Conservation (phyloP, 495 filamentous ascomycete genomes). For the Gamarada debralockiae region DNA sequence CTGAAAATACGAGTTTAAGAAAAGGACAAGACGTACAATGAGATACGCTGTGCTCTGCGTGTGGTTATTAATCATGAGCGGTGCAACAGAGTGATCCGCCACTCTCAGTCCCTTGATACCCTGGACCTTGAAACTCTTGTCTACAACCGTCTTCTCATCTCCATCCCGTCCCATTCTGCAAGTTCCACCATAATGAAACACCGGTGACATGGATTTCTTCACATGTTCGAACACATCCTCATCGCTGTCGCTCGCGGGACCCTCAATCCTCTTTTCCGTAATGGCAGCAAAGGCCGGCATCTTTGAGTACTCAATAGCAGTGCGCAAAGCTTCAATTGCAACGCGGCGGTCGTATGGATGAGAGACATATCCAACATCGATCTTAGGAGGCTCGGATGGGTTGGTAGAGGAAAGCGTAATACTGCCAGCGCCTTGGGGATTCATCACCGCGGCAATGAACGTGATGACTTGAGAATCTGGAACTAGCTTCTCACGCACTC, state of each 20-base stretch:
- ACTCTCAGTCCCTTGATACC: slow-evolving; percentile 56
- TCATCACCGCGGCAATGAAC: neutral
- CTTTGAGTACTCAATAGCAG: slow-evolving; percentile 38
- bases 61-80: slow-evolving; percentile 38
- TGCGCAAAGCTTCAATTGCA: slow-evolving; percentile 48
- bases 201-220: slow-evolving; percentile 31
- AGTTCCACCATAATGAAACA: slow-evolving; percentile 59
- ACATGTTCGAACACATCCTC: slow-evolving; percentile 52
- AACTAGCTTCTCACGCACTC: neutral
- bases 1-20: too few species aligned
- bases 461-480: neutral
- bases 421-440: slow-evolving; percentile 33
- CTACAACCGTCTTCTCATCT: slow-evolving; percentile 48
- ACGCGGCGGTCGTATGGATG: slow-evolving; percentile 54
- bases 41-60: slow-evolving; percentile 9
- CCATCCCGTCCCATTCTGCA: slow-evolving; percentile 54
- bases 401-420: slow-evolving; percentile 52
- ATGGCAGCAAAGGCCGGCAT: slow-evolving; percentile 44
- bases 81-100: slow-evolving; percentile 63
- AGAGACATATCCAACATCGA: slow-evolving; percentile 53
- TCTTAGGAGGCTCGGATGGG: slow-evolving; percentile 47
- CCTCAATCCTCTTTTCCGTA: slow-evolving; percentile 35
- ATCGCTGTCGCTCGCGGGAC: slow-evolving; percentile 46
- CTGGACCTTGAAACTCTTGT: slow-evolving; percentile 48
- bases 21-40: neutral